A percentile compares a stretch with the other conserved stretches of the same genome.
These are phyloP conservation scores for Pluteus cervinus DNA, from an alignment of 768 basidiomycete species.

Conservation along the genomic window DNA sequence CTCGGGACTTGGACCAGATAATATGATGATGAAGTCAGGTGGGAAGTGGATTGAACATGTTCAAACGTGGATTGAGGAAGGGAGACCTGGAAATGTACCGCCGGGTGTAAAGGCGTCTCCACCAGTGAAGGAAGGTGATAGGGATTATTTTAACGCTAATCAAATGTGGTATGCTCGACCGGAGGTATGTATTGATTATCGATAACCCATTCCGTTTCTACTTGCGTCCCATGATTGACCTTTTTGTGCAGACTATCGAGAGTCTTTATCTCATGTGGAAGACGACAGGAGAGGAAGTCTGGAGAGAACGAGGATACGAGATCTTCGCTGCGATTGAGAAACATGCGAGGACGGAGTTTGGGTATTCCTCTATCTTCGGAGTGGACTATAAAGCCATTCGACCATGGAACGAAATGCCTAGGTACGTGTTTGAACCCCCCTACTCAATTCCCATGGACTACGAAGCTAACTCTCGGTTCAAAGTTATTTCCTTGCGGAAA, in stretches of 20 bases:
- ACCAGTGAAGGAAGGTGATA: constrained; percentile 17
- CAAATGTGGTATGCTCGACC: constrained; percentile 55
- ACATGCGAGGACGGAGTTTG: constrained; percentile 45
- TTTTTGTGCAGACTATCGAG: constrained; percentile 52
- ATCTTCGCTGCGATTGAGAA: constrained; percentile 62
- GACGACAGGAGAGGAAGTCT: constrained; percentile 54
- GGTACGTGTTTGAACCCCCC: constrained; percentile 33
- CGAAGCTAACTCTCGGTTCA: constrained; percentile 16
- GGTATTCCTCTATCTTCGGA: constrained; percentile 49
- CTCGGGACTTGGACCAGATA: constrained; percentile 63
- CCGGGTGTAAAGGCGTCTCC: constrained; percentile 40
- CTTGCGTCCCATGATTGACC: neutral
- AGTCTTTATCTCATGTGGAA: constrained; percentile 67
- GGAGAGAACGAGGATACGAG: constrained; percentile 68
- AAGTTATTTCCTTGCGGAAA: constrained; percentile 41
- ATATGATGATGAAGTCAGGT: constrained; percentile 31
- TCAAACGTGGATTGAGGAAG: constrained; percentile 36
- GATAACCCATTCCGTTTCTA: neutral
- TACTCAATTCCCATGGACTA: constrained; percentile 15
- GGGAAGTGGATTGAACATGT: constrained; percentile 43
- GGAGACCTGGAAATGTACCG: constrained; percentile 25
- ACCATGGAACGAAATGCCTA: constrained; percentile 63
- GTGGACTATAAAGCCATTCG: constrained; percentile 33
- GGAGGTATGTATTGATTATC: constrained; percentile 40
- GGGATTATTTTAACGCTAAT: constrained; percentile 45